Percentiles rank a stretch among this genome's conserved stretches.
phyloP scores from a whole-genome alignment of 768 basidiomycete species.

The Tephrocybe sp. region DNA sequence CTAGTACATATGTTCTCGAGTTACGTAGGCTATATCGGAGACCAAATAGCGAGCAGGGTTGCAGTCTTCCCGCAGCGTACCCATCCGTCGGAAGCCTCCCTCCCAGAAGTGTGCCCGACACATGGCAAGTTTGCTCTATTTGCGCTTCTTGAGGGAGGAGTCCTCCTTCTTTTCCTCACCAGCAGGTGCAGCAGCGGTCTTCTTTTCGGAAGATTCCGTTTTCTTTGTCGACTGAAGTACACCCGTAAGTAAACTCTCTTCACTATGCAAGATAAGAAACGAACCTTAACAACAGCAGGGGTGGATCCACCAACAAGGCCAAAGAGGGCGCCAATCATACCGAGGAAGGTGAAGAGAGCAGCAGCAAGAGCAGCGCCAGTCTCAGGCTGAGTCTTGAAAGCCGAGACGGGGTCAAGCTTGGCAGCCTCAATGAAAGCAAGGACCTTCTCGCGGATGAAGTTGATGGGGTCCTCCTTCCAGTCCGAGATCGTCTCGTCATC shows the following conservation, averaged over 20 bases:
- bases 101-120: constrained; percentile 13
- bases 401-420: constrained; percentile 72
- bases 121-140: constrained; percentile 21
- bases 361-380: constrained; percentile 78
- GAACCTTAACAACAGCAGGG: constrained; percentile 71
- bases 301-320: constrained; percentile 75
- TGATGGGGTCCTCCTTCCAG: constrained; percentile 76
- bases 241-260: constrained; percentile 8
- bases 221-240: constrained; percentile 67
- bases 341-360: constrained; percentile 76
- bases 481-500: constrained; percentile 45
- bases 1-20: constrained; percentile 18
- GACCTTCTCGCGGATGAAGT: constrained; percentile 76
- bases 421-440: constrained; percentile 79
- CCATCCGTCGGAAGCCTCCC: constrained; percentile 16
- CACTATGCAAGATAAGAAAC: constrained; percentile 12
- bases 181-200: constrained; percentile 63
- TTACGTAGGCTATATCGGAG: constrained; percentile 13
- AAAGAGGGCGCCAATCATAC: constrained; percentile 79
- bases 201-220: constrained; percentile 66
- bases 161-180: constrained; percentile 77
- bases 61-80: constrained; percentile 12
- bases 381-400: constrained; percentile 88
- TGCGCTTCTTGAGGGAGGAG: constrained; percentile 70
- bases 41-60: constrained; percentile 17